These are phyloP conservation scores for Sergeia podlipaevii DNA, from an alignment of 208 protist genomes.

Conservation along the genomic window DNA sequence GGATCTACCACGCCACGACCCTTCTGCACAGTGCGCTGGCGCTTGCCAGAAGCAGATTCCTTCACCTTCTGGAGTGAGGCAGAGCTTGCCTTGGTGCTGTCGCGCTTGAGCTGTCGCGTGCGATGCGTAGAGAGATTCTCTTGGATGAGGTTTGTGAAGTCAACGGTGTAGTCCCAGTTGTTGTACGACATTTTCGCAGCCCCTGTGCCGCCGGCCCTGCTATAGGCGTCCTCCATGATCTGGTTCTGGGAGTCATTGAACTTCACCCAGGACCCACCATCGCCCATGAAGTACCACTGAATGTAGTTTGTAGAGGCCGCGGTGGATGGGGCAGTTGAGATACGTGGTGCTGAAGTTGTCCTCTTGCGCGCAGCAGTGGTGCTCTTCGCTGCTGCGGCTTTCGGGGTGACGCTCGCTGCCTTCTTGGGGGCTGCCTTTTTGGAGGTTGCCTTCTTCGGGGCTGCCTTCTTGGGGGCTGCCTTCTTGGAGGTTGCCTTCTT, in stretches of 20 bases:
- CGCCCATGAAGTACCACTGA: slow-evolving; percentile 19
- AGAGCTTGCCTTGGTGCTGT: slow-evolving; percentile 6
- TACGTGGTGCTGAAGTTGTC: slow-evolving; percentile 13
- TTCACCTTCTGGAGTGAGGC: slow-evolving; percentile 15
- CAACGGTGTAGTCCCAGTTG: slow-evolving; percentile 24
- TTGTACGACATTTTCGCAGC: slow-evolving; percentile 16
- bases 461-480: not conserved
- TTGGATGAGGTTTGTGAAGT: slow-evolving; percentile 27
- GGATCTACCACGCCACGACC: slow-evolving; percentile 70
- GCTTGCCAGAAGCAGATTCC: slow-evolving; percentile 11
- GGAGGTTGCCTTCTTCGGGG: slow-evolving; percentile 7
- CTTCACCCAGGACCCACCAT: slow-evolving; percentile 6
- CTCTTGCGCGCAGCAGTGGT: too few species aligned
- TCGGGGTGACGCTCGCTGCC: not conserved
- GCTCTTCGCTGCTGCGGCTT: too few species aligned
- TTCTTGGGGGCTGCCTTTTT: slow-evolving; percentile 5
- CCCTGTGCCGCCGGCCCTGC: not conserved
- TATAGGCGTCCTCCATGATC: slow-evolving; percentile 15
- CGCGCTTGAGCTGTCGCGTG: slow-evolving; percentile 11
- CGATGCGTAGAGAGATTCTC: slow-evolving; percentile 18
- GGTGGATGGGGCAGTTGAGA: too few species aligned
- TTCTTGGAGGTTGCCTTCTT: not conserved
- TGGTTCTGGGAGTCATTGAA: slow-evolving; percentile 12
- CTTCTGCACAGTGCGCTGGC: slow-evolving; percentile 44
- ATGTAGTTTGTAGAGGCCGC: slow-evolving; percentile 8